Base-by-base conservation (phyloP, 768 basidiomycete genomes). In the Tremella fuciformis region DNA sequence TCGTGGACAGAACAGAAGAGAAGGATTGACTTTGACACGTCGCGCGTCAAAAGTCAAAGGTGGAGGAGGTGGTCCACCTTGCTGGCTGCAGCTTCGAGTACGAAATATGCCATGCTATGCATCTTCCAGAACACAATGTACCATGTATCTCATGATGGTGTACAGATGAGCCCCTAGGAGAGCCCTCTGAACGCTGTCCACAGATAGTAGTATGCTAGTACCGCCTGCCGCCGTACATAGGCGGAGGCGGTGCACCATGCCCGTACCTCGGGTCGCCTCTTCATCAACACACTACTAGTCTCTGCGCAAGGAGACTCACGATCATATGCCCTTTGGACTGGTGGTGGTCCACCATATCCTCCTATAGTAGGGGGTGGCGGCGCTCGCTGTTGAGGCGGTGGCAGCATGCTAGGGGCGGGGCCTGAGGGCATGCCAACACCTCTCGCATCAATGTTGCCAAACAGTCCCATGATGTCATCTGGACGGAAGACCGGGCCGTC, bases 401-500 rank as follows among this genome's bases (percentile, higher is more conserved):
- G 29, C 21, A 40, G 56, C 6, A 22, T 22, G 4, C 15, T 26
- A 16, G 25, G 46, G 3, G 34, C 47, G 1, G 42, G 50, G 9
- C 29, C 40, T 18, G 56, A 58, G 0, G 58, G 60, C 1, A 59
- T 24, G 25, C 69, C 56, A 3, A 53, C 16, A 6, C 67, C 70
- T 13, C 51, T 50, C 18, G 54, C 50, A 11, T 52, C 40, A 39
- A 69, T 70, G 40, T 84, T 88, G 37, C 85, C 82, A 76, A 96
- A 86, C 26, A 91, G 71, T 60, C 86, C 86, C 85, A 97, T 87
- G 39, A 94, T 79, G 75, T 94, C 91, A 26, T 96, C 92, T 1
- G 88, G 86, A 57, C 89, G 82, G 79, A 94, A 94, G 39, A 90
- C 83, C 8, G 92, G 92, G 3, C 91, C 93, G 77, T 96, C 89